Base-by-base conservation (phyloP, 495 filamentous ascomycete species). In the Penicillium simplicissimum region DNA sequence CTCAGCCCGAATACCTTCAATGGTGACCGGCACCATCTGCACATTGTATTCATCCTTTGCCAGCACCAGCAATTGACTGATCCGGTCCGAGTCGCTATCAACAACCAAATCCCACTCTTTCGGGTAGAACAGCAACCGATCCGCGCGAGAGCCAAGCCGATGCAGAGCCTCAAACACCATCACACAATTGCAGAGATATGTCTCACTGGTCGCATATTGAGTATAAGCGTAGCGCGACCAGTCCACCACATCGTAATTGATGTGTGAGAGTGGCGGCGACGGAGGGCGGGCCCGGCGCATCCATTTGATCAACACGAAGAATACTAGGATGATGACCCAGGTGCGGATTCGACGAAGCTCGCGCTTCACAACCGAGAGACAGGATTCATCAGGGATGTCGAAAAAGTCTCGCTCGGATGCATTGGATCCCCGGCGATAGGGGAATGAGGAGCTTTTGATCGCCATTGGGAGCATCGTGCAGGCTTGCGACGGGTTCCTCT, bases 181-280 rank as follows among this genome's bases (percentile, higher is more conserved):
- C 55, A 93, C 69, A 2, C 85, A 84, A 67, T 91, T 92, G 74
- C 90, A 93, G 3, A 93, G 81, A 70, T 90, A 89, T 4, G 83
- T 77, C 56, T 79, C 80, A 42, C 82, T 82, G 14, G 88, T 90
- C 19, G 87, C 90, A 74, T 92, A 93, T 70, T 87, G 85, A 10
- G 81, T 82, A 65, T 92, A 92, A 31, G 89, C 90, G 62, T 80
- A 89, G 34, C 76, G 79, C 19, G 83, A 82, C 86, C 86, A 90
- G 58, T 89, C 77, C 9, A 81, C 73, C 48, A 62, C 63, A 53
- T 77, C 71, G 57, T 76, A 80, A 48, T 78, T 63, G 11, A 81
- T 70, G 58, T 74, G 77, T 0, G 75, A 63, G 9, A 74, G 55
- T 7, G 60, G 52, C 1, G 63, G 66, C 17, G 72, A 59, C 28